Evolutionary conservation across 441 rosid genomes (phyloP).

Genomic region (Bocquillonia castaneifolia): DNA sequence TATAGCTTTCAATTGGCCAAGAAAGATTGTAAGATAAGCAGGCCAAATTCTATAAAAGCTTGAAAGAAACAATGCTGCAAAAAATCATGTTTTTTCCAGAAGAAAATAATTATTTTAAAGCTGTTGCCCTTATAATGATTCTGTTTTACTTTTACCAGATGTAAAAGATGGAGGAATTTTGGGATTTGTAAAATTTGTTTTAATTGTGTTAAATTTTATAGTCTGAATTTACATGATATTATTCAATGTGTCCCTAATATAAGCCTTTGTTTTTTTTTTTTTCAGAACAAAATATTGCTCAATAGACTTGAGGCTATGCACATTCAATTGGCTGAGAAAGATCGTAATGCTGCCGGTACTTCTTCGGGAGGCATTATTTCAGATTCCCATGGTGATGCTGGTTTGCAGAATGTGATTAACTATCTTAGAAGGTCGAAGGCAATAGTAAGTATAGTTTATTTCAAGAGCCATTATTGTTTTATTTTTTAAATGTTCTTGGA

Average conservation of each 20-base stretch:
- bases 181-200: background rate
- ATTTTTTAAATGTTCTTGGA: background rate
- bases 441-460: conserved; percentile 51
- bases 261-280: conserved; percentile 13
- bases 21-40: too few species aligned
- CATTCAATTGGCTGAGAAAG: conserved; percentile 78
- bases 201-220: too few species aligned
- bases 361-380: conserved; percentile 36
- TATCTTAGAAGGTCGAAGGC: conserved; percentile 86
- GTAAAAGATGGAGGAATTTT: background rate
- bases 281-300: conserved; percentile 86
- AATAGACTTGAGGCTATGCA: conserved; percentile 88
- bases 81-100: too few species aligned
- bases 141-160: background rate
- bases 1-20: too few species aligned
- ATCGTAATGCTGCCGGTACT: conserved; percentile 48
- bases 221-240: background rate
- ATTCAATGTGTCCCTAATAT: background rate
- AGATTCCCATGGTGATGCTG: conserved; percentile 49
- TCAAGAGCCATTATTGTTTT: background rate
- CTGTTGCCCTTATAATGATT: background rate
- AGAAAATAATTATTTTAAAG: too few species aligned
- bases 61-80: too few species aligned
- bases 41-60: too few species aligned
- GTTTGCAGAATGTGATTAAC: conserved; percentile 78